phyloP scores from a whole-genome alignment of 768 basidiomycete genomes.

The Guyanaporus albipodus region DNA sequence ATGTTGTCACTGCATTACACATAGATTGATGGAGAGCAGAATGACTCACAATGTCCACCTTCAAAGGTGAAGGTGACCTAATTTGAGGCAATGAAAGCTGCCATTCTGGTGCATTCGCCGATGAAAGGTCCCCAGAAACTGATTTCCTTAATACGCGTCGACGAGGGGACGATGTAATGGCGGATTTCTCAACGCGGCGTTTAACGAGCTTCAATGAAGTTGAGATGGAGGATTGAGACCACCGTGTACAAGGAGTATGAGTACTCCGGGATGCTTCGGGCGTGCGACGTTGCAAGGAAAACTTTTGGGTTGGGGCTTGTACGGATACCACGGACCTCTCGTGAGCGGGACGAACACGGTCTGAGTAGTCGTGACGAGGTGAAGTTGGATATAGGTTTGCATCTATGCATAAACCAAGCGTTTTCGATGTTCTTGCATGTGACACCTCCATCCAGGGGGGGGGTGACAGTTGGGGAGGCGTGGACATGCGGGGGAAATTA shows the following conservation, averaged over 20 bases:
- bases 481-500: neutral
- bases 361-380: neutral
- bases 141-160: slow-evolving; percentile 8
- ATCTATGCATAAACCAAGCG: slow-evolving; percentile 1
- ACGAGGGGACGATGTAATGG: neutral
- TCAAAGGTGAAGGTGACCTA: slow-evolving; percentile 24
- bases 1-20: slow-evolving; percentile 11
- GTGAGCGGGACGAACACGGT: neutral
- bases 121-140: neutral
- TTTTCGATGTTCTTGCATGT: neutral
- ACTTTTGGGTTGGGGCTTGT: neutral
- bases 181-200: neutral
- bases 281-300: neutral
- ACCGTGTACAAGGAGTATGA: neutral
- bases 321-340: neutral
- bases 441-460: neutral
- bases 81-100: slow-evolving; percentile 20
- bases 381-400: slow-evolving; percentile 3
- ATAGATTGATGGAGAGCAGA: neutral
- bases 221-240: neutral
- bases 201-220: slow-evolving; percentile 7
- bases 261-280: neutral
- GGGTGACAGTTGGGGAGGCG: neutral
- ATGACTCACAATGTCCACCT: slow-evolving; percentile 24
- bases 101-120: neutral